Base-by-base conservation (phyloP, 2,329 filamentous ascomycete species). In the Trichocomaceae sp. region DNA sequence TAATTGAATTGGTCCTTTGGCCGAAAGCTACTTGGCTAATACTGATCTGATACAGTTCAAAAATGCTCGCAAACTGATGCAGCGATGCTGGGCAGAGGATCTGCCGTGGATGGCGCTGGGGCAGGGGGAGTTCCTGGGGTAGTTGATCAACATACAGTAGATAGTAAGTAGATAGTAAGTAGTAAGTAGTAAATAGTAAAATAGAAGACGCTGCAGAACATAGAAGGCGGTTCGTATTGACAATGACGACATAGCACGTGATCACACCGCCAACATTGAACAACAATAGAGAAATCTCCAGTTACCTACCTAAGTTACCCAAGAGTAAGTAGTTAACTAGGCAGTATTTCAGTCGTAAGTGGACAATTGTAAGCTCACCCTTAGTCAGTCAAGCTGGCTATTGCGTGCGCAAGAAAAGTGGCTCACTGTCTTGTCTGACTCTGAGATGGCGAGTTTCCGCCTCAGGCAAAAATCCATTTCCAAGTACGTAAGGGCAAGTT, bases 101-200 rank as follows among this genome's bases (percentile, higher is more conserved):
- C 47, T 70, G 46, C 68, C 69, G 1, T 74, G 71, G 71, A 66
- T 72, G 59, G 66, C 68, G 5, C 61, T 73, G 54, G 68, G 70
- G 1, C 61, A 65, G 22, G 71, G 71, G 7, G 69, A 74, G 52
- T 74, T 74, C 23, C 57, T 74, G 5, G 72, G 71, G 17, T 74
- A 64, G 39, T 15, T 39, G 23, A n/a, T n/a, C n/a, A n/a, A n/a
- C n/a, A n/a, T n/a, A n/a, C n/a, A n/a, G n/a, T n/a, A 33, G 29
- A 2, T 33, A 9, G 29, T 33, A 33, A 10, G 29, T 33, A 33
- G 29, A 33, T n/a, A n/a, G n/a, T n/a, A 26, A 26, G 7, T 3
- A 26, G 23, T 26, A 26, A 26, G 7, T 26, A 26, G 23, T 26
- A 26, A 26, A 26, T n/a, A n/a, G n/a, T n/a, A n/a, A n/a, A n/a